A percentile compares a stretch with the other conserved stretches of the same genome.
These are phyloP conservation scores for Penicillium psychrosexuale DNA, from an alignment of 2,329 filamentous ascomycete genomes.

Conservation along the genomic window DNA sequence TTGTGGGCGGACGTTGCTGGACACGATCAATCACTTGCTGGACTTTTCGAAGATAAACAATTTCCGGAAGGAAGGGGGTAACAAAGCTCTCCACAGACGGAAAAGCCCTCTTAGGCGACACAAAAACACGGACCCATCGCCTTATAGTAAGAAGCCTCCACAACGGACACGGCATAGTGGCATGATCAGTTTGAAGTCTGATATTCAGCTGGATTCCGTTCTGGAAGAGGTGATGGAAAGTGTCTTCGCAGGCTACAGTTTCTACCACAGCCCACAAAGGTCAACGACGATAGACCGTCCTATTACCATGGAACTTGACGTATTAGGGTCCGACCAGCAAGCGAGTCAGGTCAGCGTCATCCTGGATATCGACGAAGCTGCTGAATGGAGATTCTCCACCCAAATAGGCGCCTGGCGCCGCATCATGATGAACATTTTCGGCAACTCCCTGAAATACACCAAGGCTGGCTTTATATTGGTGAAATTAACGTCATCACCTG, in stretches of 20 bases:
- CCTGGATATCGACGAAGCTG: slow-evolving; percentile 36
- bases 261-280: slow-evolving; percentile 16
- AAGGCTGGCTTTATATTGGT: slow-evolving; percentile 38
- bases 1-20: slow-evolving; percentile 43
- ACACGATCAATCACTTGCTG: slow-evolving; percentile 42
- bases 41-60: slow-evolving; percentile 23
- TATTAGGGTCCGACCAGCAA: not conserved
- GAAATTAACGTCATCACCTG: not conserved
- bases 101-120: not conserved
- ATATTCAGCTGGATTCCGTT: slow-evolving; percentile 19
- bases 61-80: not conserved
- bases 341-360: slow-evolving; percentile 20
- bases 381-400: slow-evolving; percentile 22
- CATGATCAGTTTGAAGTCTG: not conserved
- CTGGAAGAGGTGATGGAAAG: slow-evolving; percentile 26
- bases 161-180: not conserved
- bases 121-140: not conserved
- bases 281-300: slow-evolving; percentile 1
- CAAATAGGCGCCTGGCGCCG: slow-evolving; percentile 46
- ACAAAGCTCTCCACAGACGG: not conserved
- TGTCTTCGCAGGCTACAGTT: slow-evolving; percentile 28
- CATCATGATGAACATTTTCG: slow-evolving; percentile 50
- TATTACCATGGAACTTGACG: not conserved
- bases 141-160: not conserved
- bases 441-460: slow-evolving; percentile 51